Conservation (phyloP, 768 basidiomycete genomes). For the Antrodiella citrinella region DNA sequence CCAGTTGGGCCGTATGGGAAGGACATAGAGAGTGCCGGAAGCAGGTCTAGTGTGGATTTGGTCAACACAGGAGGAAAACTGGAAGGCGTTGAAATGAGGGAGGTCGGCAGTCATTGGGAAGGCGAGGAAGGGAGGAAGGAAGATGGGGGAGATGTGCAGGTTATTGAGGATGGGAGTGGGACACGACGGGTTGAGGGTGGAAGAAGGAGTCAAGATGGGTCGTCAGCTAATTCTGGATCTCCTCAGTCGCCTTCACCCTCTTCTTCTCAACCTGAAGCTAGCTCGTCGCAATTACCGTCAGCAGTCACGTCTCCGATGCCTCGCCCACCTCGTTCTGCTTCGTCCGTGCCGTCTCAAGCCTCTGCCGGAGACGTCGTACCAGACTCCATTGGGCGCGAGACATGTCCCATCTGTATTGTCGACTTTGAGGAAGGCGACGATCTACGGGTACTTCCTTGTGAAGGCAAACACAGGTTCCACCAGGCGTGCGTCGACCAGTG, state of each 20-base stretch:
- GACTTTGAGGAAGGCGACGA: constrained; percentile 95
- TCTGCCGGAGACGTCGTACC: constrained; percentile 40
- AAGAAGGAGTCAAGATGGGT: not conserved
- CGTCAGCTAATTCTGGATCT: constrained; percentile 1
- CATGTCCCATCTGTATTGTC: constrained; percentile 91
- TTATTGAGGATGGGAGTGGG: not conserved
- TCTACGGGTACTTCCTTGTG: constrained; percentile 83
- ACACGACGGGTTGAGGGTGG: not conserved
- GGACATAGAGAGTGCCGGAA: constrained; percentile 23
- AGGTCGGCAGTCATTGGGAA: not conserved
- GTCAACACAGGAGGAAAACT: not conserved
- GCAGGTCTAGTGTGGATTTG: not conserved
- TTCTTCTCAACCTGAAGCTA: constrained; percentile 1
- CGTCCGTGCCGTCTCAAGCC: constrained; percentile 9
- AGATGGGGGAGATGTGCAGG: not conserved
- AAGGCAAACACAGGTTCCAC: constrained; percentile 87
- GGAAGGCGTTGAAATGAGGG: not conserved
- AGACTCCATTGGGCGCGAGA: constrained; percentile 68
- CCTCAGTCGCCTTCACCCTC: not conserved
- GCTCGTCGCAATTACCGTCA: constrained; percentile 2
- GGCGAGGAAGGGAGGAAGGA: not conserved
- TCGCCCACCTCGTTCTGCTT: constrained; percentile 6
- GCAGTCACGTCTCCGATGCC: not conserved
- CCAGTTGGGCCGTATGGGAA: constrained; percentile 14
- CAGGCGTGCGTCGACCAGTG: constrained; percentile 88